phyloP scores from a whole-genome alignment of 2,329 filamentous ascomycete species.

The Neoscytalidium dimidiatum region DNA sequence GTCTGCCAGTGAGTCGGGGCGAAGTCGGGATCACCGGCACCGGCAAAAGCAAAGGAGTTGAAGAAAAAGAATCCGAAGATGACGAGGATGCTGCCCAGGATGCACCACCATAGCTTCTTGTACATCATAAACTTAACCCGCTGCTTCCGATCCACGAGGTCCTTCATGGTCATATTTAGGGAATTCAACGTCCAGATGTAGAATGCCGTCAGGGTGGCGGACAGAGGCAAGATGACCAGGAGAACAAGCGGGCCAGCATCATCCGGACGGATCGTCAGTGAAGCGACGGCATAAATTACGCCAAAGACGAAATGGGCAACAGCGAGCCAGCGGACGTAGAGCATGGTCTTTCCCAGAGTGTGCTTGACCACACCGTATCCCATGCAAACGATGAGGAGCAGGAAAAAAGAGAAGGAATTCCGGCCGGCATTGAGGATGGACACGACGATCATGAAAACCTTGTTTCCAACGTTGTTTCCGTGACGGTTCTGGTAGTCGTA shows the following conservation, averaged over 20 bases:
- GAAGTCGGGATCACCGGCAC: slow-evolving; percentile 80
- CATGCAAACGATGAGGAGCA: slow-evolving; percentile 98
- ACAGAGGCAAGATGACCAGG: slow-evolving; percentile 88
- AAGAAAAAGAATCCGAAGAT: slow-evolving; percentile 99
- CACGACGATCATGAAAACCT: slow-evolving; percentile 86
- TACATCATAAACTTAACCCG: slow-evolving; percentile 94
- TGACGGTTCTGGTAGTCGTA: slow-evolving; percentile 95
- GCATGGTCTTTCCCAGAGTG: slow-evolving; percentile 88
- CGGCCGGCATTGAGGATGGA: slow-evolving; percentile 88
- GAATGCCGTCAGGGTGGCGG: slow-evolving; percentile 90
- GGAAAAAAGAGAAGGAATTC: slow-evolving; percentile 98
- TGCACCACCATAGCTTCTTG: slow-evolving; percentile 98
- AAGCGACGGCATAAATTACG: slow-evolving; percentile 88
- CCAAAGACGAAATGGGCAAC: slow-evolving; percentile 94
- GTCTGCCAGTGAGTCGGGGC: slow-evolving; percentile 97
- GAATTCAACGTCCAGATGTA: slow-evolving; percentile 99
- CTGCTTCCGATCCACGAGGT: slow-evolving; percentile 92
- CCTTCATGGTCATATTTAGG: slow-evolving; percentile 91
- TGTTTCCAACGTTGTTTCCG: slow-evolving; percentile 79
- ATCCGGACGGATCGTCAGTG: slow-evolving; percentile 85
- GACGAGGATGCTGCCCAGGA: slow-evolving; percentile 85
- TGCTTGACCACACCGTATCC: slow-evolving; percentile 97
- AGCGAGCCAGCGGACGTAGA: slow-evolving; percentile 87
- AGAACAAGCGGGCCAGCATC: slow-evolving; percentile 87
- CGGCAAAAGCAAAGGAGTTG: slow-evolving; percentile 94